phyloP scores from a whole-genome alignment of 2,329 filamentous ascomycete species.

The Aspergillus sp. region DNA sequence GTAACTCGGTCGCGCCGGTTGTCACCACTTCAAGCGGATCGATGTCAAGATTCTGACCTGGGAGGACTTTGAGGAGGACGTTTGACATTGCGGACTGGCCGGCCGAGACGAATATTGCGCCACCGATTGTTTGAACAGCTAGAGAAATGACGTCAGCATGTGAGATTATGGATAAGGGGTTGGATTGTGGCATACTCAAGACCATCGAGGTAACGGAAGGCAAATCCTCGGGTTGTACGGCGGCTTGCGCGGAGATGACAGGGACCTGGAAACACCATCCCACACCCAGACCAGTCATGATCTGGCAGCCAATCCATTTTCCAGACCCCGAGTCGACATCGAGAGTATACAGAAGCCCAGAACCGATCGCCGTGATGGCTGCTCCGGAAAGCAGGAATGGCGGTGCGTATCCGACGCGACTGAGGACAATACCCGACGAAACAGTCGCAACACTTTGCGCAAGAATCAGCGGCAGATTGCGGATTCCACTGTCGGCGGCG shows the following conservation, averaged over 20 bases:
- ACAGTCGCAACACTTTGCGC: constrained; percentile 27
- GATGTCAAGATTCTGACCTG: not conserved
- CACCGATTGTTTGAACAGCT: not conserved
- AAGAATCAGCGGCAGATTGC: constrained; percentile 45
- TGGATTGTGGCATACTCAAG: not conserved
- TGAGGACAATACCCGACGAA: constrained; percentile 26
- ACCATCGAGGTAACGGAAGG: not conserved
- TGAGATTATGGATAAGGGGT: too few species aligned
- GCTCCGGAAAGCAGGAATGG: constrained; percentile 28
- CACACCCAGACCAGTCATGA: constrained; percentile 5
- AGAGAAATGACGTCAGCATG: not conserved
- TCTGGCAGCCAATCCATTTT: constrained; percentile 41
- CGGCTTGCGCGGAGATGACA: not conserved
- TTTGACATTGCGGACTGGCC: not conserved
- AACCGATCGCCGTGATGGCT: constrained; percentile 24
- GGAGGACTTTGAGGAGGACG: not conserved
- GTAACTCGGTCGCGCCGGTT: not conserved
- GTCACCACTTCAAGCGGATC: not conserved
- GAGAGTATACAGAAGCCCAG: constrained; percentile 36
- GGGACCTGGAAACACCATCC: not conserved
- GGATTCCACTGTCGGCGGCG: constrained; percentile 39
- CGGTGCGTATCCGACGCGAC: constrained; percentile 23
- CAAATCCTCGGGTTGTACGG: not conserved
- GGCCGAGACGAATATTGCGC: not conserved
- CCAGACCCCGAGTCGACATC: constrained; percentile 23